Percentiles rank a stretch among this genome's conserved stretches.
phyloP scores from a whole-genome alignment of 331 rosid species.

The Saraca asoca region DNA sequence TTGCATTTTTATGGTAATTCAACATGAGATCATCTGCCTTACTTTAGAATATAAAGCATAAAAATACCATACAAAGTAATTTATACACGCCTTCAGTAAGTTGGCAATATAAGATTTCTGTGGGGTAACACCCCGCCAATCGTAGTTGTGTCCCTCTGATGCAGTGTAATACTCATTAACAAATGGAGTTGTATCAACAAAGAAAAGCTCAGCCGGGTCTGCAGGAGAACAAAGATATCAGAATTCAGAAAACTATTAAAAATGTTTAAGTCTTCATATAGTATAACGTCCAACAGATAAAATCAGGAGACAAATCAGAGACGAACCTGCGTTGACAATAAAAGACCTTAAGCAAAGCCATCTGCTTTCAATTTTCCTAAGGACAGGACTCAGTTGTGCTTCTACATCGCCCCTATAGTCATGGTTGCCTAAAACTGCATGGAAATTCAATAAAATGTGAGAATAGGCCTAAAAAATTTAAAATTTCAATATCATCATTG shows the following conservation, averaged over 20 bases:
- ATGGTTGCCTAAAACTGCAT: constrained; percentile 81
- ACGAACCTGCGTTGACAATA: constrained; percentile 59
- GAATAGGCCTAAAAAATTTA: background rate
- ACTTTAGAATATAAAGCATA: background rate
- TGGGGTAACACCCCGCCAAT: constrained; percentile 56
- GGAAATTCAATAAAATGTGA: constrained; percentile 18
- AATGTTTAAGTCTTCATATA: background rate
- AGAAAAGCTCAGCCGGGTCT: constrained; percentile 64
- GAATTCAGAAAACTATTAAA: background rate
- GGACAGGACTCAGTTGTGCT: constrained; percentile 66
- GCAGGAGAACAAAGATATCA: constrained; percentile 19
- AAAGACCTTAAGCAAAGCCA: constrained; percentile 78
- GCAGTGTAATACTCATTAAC: constrained; percentile 51
- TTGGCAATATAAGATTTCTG: constrained; percentile 46
- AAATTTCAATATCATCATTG: background rate
- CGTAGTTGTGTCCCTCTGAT: constrained; percentile 49
- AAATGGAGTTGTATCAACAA: constrained; percentile 78
- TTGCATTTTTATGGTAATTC: background rate
- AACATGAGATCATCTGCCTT: background rate
- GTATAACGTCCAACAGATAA: background rate
- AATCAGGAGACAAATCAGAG: background rate
- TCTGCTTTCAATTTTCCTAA: constrained; percentile 60
- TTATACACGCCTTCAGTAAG: constrained; percentile 50
- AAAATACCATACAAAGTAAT: background rate
- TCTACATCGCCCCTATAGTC: constrained; percentile 76